Percentiles rank a stretch among this genome's conserved stretches.
These are phyloP conservation scores for Inga laurina DNA, from an alignment of 306 rosid genomes.

Conservation along the genomic window DNA sequence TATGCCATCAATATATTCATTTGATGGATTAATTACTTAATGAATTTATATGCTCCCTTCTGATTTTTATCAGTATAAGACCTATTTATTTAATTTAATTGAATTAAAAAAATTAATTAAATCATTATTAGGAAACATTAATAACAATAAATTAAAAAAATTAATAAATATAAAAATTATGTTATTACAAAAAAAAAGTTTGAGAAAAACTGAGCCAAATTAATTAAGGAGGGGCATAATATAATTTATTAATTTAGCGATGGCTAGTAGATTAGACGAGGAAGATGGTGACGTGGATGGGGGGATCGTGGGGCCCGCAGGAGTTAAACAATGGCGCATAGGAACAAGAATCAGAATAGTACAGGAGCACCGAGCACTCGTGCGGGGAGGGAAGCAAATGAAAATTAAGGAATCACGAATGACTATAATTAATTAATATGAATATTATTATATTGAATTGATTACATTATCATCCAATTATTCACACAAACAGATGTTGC, in stretches of 20 bases:
- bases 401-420: conserved; percentile 1
- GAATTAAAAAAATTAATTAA: too few species aligned
- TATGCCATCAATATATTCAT: not conserved
- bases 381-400: conserved; percentile 46
- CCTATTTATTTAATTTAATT: too few species aligned
- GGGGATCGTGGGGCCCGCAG: conserved; percentile 23
- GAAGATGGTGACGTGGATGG: conserved; percentile 38
- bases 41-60: too few species aligned
- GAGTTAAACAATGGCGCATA: not conserved
- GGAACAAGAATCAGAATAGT: not conserved
- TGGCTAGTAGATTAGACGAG: not conserved
- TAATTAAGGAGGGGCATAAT: not conserved
- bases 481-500: not conserved
- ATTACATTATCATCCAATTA: not conserved
- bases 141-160: too few species aligned
- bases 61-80: too few species aligned
- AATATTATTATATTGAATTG: not conserved
- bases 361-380: conserved; percentile 40
- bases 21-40: too few species aligned
- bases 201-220: not conserved
- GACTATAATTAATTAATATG: not conserved
- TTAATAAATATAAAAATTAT: too few species aligned
- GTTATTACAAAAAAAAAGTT: not conserved
- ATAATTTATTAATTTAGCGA: too few species aligned
- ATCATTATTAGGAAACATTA: too few species aligned